Evolutionary conservation across 495 filamentous ascomycete genomes (phyloP).

Genomic region (Cryomyces antarcticus): DNA sequence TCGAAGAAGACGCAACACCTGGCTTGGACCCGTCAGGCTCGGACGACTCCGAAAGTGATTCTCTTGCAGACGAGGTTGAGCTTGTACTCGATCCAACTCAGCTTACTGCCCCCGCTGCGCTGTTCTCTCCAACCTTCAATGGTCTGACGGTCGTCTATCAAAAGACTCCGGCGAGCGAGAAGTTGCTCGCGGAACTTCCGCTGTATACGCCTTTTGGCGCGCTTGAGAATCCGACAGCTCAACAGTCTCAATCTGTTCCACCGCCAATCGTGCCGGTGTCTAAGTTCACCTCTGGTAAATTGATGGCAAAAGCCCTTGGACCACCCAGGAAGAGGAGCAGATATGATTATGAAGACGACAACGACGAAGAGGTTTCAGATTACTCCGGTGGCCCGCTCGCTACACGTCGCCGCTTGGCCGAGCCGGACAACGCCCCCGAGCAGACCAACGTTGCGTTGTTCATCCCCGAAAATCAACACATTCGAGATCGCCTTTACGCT

Average conservation of each 20-base stretch:
- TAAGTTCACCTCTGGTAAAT: constrained; percentile 66
- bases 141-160: constrained; percentile 65
- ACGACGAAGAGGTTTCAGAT: constrained; percentile 23
- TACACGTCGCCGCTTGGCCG: constrained; percentile 16
- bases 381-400: constrained; percentile 21
- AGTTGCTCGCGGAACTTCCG: constrained; percentile 70
- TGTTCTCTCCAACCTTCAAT: constrained; percentile 65
- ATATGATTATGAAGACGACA: constrained; percentile 53
- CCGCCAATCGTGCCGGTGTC: constrained; percentile 64
- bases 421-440: constrained; percentile 29
- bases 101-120: constrained; percentile 38
- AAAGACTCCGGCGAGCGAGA: constrained; percentile 54
- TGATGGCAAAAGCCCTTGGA: constrained; percentile 42
- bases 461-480: constrained; percentile 69
- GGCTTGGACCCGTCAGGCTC: constrained; percentile 13
- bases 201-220: constrained; percentile 37
- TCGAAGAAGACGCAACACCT: constrained; percentile 8
- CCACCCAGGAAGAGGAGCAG: constrained; percentile 58
- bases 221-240: constrained; percentile 2
- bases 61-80: not conserved
- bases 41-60: constrained; percentile 17
- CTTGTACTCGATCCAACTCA: constrained; percentile 1
- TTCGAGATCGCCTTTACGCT: constrained; percentile 79
- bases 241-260: constrained; percentile 17
- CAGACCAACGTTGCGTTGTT: constrained; percentile 71